Evolutionary conservation across 2,329 filamentous ascomycete species (phyloP), one percentile per base, ranked within the genome.

Genomic region (Piedraia hortae): DNA sequence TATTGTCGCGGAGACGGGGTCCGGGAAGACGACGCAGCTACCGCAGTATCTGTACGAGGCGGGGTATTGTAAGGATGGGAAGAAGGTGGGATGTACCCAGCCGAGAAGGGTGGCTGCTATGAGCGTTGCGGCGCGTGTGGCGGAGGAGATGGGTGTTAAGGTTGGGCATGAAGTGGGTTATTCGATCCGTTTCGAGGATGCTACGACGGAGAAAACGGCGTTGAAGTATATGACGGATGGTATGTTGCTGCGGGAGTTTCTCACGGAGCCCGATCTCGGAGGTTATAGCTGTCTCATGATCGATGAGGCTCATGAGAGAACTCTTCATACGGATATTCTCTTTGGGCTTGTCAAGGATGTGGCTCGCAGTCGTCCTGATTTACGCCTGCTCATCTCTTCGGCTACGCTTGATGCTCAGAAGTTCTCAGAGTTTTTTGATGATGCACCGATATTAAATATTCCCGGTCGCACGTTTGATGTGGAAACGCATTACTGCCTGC

Each of bases 141-240:
- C 82, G 0, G 80, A 93, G 25, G 85, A 97, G 42, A 73, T 89
- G 51, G 78, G 73, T 0, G 70, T 77, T 27, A 80, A 82, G 42
- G 51, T 93, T 6, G 85, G 85, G 1, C 72, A 75, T 29, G 77
- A 91, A 39, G 82, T 93, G 12, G 85, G 85, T 9, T 97, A 91
- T 42, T 69, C 70, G 0, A 89, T 97, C 34, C 72, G 85, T 28
- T 97, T 93, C 36, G 85, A 97, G 41, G 75, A 91, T 44, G 67
- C 68, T 30, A 89, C 78, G 0, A 75, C 65, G 40, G 77, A 89
- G 36, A 88, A 89, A 48, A 93, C 85, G 0, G 55, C 82, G 5
- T 49, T 97, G 24, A 88, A 90, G 45, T 93, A 90, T 46, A 82
- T 89, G 72, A 97, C 85, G 0, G 85, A 97, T 38, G 85, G 85